These are phyloP conservation scores for Aspergillus campestris DNA, from an alignment of 495 filamentous ascomycete genomes.

Conservation along the genomic window DNA sequence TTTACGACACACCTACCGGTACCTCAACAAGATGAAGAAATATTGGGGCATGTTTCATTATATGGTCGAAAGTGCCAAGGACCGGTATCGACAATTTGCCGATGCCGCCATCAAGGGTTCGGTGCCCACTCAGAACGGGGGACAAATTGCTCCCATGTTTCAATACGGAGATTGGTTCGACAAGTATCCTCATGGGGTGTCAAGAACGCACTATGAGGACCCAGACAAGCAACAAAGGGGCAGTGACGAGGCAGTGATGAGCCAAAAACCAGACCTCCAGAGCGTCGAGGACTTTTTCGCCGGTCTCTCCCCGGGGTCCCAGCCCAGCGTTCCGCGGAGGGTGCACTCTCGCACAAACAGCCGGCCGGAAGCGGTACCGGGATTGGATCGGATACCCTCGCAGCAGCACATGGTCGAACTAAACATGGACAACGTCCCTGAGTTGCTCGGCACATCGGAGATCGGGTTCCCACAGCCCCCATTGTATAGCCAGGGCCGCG, in stretches of 20 bases:
- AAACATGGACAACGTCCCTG: conserved; percentile 28
- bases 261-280: conserved; percentile 79
- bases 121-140: conserved; percentile 46
- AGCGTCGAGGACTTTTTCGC: conserved; percentile 95
- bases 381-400: conserved; percentile 21
- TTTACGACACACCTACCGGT: conserved; percentile 82
- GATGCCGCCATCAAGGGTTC: conserved; percentile 55
- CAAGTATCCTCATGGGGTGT: conserved; percentile 88
- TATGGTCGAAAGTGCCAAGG: conserved; percentile 87
- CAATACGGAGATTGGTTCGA: conserved; percentile 99
- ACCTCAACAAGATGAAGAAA: conserved; percentile 87
- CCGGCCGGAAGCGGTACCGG: conserved; percentile 19
- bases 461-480: conserved; percentile 40
- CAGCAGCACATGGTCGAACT: conserved; percentile 26
- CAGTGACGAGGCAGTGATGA: conserved; percentile 71
- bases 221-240: conserved; percentile 60
- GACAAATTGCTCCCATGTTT: conserved; percentile 53
- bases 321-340: conserved; percentile 36
- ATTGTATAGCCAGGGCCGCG: conserved; percentile 24
- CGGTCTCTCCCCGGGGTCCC: conserved; percentile 60
- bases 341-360: conserved; percentile 28
- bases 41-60: conserved; percentile 98
- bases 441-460: conserved; percentile 22
- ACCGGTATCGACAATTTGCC: conserved; percentile 77
- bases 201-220: conserved; percentile 73